phyloP scores from a whole-genome alignment of 768 basidiomycete species.

The Tephrocybe sp. region DNA sequence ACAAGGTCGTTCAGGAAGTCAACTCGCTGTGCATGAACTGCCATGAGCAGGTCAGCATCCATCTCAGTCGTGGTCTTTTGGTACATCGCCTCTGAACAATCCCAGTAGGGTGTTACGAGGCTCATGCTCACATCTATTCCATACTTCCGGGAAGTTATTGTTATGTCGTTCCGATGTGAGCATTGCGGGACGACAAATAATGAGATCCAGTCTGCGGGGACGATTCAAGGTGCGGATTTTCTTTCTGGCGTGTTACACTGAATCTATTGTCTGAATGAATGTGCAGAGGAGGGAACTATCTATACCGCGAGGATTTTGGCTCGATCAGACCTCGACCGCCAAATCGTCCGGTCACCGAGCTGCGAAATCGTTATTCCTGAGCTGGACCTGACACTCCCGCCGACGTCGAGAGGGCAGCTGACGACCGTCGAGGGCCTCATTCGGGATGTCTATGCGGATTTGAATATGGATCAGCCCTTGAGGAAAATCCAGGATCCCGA shows the following conservation, averaged over 20 bases:
- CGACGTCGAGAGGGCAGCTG: slow-evolving; percentile 81
- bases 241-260: not conserved
- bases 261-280: not conserved
- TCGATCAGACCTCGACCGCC: slow-evolving; percentile 83
- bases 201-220: slow-evolving; percentile 89
- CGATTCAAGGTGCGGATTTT: slow-evolving; percentile 69
- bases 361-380: slow-evolving; percentile 87
- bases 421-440: slow-evolving; percentile 97
- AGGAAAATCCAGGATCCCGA: slow-evolving; percentile 77
- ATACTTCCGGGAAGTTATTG: slow-evolving; percentile 91
- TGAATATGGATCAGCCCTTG: slow-evolving; percentile 79
- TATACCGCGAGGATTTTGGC: slow-evolving; percentile 81
- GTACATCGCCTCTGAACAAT: slow-evolving; percentile 20
- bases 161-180: slow-evolving; percentile 96
- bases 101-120: slow-evolving; percentile 77
- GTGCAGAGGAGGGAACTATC: slow-evolving; percentile 73
- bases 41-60: slow-evolving; percentile 73
- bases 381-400: slow-evolving; percentile 87
- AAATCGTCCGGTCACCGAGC: slow-evolving; percentile 85
- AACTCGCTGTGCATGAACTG: slow-evolving; percentile 96
- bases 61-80: not conserved
- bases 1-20: slow-evolving; percentile 76
- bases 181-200: slow-evolving; percentile 90
- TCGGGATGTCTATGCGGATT: slow-evolving; percentile 77
- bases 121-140: slow-evolving; percentile 93